phyloP scores from a whole-genome alignment of 305 asterid species.

The Fraxinus latifolia region DNA sequence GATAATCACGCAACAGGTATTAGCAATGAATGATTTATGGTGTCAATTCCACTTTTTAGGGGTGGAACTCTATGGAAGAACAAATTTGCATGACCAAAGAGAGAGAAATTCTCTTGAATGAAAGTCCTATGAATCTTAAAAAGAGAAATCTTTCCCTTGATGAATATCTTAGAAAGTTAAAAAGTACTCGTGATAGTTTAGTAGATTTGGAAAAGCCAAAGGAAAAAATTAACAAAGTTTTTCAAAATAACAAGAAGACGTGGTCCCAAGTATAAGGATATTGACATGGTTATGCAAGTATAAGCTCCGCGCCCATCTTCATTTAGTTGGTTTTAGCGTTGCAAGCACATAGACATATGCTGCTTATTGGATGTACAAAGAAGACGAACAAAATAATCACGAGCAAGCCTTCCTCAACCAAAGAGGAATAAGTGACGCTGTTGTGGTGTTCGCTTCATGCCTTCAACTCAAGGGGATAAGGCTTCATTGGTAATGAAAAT shows the following conservation, averaged over 20 bases:
- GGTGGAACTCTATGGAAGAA: not conserved
- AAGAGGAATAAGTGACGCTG: not conserved
- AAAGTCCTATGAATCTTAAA: not conserved
- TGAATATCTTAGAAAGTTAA: conserved; percentile 12
- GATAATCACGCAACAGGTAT: not conserved
- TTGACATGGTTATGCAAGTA: not conserved
- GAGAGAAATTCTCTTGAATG: not conserved
- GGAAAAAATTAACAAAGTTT: conserved; percentile 2
- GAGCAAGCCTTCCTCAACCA: not conserved
- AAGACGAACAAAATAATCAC: not conserved
- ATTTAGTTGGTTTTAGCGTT: not conserved
- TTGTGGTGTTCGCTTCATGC: not conserved
- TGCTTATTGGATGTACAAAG: not conserved
- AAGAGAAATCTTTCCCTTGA: conserved; percentile 1
- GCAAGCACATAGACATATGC: not conserved
- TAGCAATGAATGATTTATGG: not conserved
- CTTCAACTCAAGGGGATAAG: not conserved
- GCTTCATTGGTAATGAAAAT: not conserved
- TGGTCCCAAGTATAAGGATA: conserved; percentile 3
- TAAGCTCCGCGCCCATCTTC: not conserved
- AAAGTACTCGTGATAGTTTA: conserved; percentile 8
- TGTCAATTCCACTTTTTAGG: not conserved
- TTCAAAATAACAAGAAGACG: not conserved
- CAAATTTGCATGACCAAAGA: not conserved
- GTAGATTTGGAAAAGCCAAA: not conserved